Evolutionary conservation across 306 rosid genomes (phyloP).

Genomic region (Pueraria montana): DNA sequence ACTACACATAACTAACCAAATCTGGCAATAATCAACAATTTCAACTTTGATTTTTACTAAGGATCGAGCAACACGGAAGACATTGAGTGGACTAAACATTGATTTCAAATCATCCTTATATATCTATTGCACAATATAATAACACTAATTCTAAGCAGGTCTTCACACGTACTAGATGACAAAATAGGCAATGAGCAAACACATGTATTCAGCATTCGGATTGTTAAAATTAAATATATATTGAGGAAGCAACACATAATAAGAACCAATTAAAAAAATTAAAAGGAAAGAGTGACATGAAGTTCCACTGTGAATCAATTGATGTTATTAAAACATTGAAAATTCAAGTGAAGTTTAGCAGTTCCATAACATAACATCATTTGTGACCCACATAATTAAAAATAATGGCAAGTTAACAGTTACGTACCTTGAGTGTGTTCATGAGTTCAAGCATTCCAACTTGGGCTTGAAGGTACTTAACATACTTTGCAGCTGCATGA

Average conservation of each 20-base stretch:
- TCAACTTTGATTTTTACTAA: not conserved
- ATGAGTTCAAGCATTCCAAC: slow-evolving; percentile 64
- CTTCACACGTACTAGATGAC: not conserved
- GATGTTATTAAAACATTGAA: not conserved
- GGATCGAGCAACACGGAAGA: too few relatives aligned
- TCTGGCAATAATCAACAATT: not conserved
- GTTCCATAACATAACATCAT: not conserved
- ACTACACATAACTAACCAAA: slow-evolving; percentile 1
- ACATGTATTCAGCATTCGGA: not conserved
- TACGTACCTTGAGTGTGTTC: slow-evolving; percentile 55
- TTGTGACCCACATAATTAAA: not conserved
- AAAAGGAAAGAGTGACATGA: not conserved
- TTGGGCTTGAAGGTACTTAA: slow-evolving; percentile 83
- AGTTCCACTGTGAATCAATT: not conserved
- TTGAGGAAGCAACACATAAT: not conserved
- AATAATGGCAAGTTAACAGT: not conserved
- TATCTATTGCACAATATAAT: not conserved
- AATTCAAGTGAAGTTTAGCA: not conserved
- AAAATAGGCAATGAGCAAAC: not conserved
- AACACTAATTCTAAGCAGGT: not conserved
- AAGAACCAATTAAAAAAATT: too few relatives aligned
- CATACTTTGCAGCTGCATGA: slow-evolving; percentile 74
- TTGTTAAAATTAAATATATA: not conserved
- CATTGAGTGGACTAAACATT: not conserved
- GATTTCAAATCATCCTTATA: not conserved